Evolutionary conservation across 2,329 filamentous ascomycete species (phyloP).

Genomic region (Arthrocladium fulminans): DNA sequence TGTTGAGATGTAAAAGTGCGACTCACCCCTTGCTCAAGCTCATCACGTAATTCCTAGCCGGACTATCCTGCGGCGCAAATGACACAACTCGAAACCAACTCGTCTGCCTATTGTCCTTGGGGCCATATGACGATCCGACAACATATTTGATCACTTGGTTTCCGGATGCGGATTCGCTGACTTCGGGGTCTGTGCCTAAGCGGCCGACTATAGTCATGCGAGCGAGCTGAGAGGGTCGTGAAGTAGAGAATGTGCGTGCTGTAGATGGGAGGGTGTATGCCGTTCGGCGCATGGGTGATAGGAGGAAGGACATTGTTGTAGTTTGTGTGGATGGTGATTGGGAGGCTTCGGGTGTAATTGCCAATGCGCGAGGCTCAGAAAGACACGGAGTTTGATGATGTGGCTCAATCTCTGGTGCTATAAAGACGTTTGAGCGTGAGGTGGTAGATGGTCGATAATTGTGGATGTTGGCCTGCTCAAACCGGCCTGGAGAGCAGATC

Average conservation of each 20-base stretch:
- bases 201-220: constrained; percentile 81
- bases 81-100: constrained; percentile 77
- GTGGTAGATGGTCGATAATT: neutral
- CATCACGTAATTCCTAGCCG: constrained; percentile 62
- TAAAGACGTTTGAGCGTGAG: neutral
- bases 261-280: constrained; percentile 28
- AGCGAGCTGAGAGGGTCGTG: constrained; percentile 54
- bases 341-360: neutral
- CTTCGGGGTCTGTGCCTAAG: constrained; percentile 69
- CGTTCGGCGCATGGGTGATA: constrained; percentile 46
- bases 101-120: constrained; percentile 60
- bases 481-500: neutral
- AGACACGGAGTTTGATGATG: neutral
- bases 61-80: constrained; percentile 57
- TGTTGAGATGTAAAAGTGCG: no score
- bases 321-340: neutral
- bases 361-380: neutral
- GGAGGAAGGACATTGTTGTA: constrained; percentile 19
- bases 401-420: neutral
- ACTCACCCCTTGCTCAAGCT: constrained; percentile 76
- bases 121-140: constrained; percentile 60
- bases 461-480: neutral
- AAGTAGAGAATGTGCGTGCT: constrained; percentile 65
- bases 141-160: constrained; percentile 68
- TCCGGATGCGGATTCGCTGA: constrained; percentile 60